A percentile compares a stretch with the other conserved stretches of the same genome.
These are phyloP conservation scores for Penstemon eatonii DNA, from an alignment of 257 asterid species.

Conservation along the genomic window DNA sequence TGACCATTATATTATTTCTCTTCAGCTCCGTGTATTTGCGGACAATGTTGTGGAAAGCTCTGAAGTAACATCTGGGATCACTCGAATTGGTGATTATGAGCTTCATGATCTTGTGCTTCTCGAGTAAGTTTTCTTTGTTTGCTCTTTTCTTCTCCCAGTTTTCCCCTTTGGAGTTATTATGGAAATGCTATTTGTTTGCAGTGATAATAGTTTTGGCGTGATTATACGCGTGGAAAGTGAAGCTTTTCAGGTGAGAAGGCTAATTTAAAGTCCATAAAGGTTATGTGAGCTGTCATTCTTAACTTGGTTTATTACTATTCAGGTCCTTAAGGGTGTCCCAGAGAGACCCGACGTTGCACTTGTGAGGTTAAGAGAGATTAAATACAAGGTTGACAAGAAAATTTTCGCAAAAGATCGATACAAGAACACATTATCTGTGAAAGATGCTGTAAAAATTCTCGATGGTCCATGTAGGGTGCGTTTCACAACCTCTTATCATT, in stretches of 20 bases:
- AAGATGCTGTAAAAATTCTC: conserved; percentile 82
- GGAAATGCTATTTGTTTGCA: conserved; percentile 40
- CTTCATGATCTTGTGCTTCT: conserved; percentile 93
- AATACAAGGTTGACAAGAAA: conserved; percentile 77
- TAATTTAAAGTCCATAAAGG: conserved; percentile 5
- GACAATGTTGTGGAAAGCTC: conserved; percentile 96
- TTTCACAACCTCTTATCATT: conserved; percentile 16
- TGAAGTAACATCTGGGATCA: conserved; percentile 90
- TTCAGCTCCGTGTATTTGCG: conserved; percentile 88
- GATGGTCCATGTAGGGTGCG: conserved; percentile 93
- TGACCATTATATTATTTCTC: conserved; percentile 3
- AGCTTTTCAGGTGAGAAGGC: conserved; percentile 75
- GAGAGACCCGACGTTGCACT: conserved; percentile 96
- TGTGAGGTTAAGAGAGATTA: conserved; percentile 87
- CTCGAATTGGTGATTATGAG: conserved; percentile 90
- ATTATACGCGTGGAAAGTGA: conserved; percentile 95
- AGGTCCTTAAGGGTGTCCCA: conserved; percentile 95
- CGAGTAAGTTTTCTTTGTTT: conserved; percentile 48
- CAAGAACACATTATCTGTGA: conserved; percentile 72
- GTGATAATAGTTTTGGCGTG: conserved; percentile 91
- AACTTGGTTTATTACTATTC: conserved; percentile 26
- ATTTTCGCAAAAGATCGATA: conserved; percentile 63
- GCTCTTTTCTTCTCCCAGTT: background rate
- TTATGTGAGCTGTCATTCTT: conserved; percentile 25
- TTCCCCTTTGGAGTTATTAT: conserved; percentile 11